phyloP scores from a whole-genome alignment of 192 early-diverging fungal species.

The Coemansia erecta region DNA sequence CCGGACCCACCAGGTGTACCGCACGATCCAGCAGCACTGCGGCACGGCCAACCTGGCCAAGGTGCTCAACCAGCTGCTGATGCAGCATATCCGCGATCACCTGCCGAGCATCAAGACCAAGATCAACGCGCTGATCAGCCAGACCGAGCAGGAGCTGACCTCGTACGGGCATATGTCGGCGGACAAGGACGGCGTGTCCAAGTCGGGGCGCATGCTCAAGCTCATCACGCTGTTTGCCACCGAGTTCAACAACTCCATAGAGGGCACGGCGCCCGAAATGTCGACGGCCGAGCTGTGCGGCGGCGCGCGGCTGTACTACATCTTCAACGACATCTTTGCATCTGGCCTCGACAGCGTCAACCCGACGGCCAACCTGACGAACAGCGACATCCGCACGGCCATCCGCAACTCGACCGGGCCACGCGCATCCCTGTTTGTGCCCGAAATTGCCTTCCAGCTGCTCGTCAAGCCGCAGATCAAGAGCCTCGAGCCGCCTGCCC shows the following conservation, averaged over 20 bases:
- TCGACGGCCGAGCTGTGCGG: conserved; percentile 77
- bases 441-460: conserved; percentile 82
- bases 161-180: conserved; percentile 61
- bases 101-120: conserved; percentile 75
- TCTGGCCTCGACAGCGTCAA: conserved; percentile 68
- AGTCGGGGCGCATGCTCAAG: conserved; percentile 60
- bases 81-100: conserved; percentile 78
- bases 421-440: conserved; percentile 76
- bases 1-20: conserved; percentile 67
- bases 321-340: conserved; percentile 79
- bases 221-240: conserved; percentile 73
- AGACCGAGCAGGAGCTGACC: conserved; percentile 71
- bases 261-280: conserved; percentile 69
- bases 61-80: conserved; percentile 69
- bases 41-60: conserved; percentile 70
- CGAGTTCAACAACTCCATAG: conserved; percentile 75
- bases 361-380: conserved; percentile 67
- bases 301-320: conserved; percentile 79
- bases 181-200: conserved; percentile 21
- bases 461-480: conserved; percentile 80
- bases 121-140: conserved; percentile 71
- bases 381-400: conserved; percentile 74
- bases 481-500: conserved; percentile 68
- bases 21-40: conserved; percentile 66
- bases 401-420: conserved; percentile 84